A percentile compares a stretch with the other conserved stretches of the same genome.
Evolutionary conservation across 139 green algal genomes (phyloP).

Genomic region (Limnomonas spitsbergensis): DNA sequence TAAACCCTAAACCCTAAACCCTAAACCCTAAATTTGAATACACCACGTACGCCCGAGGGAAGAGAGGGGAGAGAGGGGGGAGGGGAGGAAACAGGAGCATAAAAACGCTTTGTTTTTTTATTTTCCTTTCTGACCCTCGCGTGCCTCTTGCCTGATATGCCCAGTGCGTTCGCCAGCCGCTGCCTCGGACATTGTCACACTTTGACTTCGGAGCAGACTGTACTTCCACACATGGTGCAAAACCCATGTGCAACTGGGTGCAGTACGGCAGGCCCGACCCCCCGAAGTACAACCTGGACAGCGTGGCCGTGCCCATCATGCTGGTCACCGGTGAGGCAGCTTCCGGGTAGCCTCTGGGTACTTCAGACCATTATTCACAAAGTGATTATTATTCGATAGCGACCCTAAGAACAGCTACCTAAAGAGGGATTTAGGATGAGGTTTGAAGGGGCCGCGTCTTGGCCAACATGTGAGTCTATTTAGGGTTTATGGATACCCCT

Average conservation of each 20-base stretch:
- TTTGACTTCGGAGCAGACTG: constrained; percentile 49
- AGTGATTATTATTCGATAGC: not conserved
- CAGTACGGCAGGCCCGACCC: constrained; percentile 33
- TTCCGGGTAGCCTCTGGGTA: not conserved
- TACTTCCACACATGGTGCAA: not conserved
- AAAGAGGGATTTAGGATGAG: too few relatives aligned
- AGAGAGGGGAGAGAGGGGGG: too few relatives aligned
- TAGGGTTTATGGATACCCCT: too few relatives aligned
- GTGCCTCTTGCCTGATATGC: too few relatives aligned
- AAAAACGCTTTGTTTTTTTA: too few relatives aligned
- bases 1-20: too few relatives aligned
- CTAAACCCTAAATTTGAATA: too few relatives aligned
- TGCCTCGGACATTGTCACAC: constrained; percentile 9
- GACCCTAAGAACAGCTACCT: too few relatives aligned
- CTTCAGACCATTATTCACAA: not conserved
- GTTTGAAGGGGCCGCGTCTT: too few relatives aligned
- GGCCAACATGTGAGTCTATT: too few relatives aligned
- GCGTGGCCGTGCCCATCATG: constrained; percentile 32
- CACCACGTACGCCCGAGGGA: too few relatives aligned
- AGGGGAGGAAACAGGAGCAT: too few relatives aligned
- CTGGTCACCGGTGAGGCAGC: constrained; percentile 35
- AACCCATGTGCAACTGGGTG: constrained; percentile 39
- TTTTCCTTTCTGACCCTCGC: constrained; percentile 1
- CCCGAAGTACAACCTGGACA: constrained; percentile 36
- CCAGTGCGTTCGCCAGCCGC: not conserved